These are phyloP conservation scores for Phialocephala subalpina DNA, from an alignment of 2,329 filamentous ascomycete genomes.

Conservation along the genomic window DNA sequence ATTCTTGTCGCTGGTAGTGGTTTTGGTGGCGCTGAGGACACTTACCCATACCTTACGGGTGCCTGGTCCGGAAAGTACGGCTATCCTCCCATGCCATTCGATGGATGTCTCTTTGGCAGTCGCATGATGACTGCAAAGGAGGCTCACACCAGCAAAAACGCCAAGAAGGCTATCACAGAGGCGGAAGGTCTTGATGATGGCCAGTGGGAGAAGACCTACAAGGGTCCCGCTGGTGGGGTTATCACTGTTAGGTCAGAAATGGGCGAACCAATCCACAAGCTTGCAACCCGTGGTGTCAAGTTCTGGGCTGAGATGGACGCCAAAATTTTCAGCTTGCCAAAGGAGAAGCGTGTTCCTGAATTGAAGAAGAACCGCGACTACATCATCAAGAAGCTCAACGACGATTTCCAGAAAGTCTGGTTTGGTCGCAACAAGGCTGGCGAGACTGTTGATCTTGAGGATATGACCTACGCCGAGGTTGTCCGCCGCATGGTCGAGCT, in stretches of 20 bases:
- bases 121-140: conserved; percentile 97
- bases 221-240: conserved; percentile 88
- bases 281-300: conserved; percentile 92
- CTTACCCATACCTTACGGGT: conserved; percentile 91
- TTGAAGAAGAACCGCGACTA: conserved; percentile 88
- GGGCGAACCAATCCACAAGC: conserved; percentile 99
- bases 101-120: conserved; percentile 89
- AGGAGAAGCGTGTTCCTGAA: conserved; percentile 85
- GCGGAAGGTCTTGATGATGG: conserved; percentile 82
- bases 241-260: conserved; percentile 98
- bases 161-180: conserved; percentile 90
- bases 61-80: conserved; percentile 87
- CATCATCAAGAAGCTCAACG: conserved; percentile 95
- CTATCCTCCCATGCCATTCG: conserved; percentile 93
- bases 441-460: conserved; percentile 85
- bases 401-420: conserved; percentile 97
- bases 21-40: conserved; percentile 89
- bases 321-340: conserved; percentile 96
- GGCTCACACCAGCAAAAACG: conserved; percentile 84
- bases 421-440: conserved; percentile 87
- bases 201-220: conserved; percentile 94
- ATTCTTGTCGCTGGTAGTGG: conserved; percentile 90
- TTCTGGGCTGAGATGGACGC: conserved; percentile 99
- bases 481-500: conserved; percentile 87
- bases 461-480: conserved; percentile 95